These are phyloP conservation scores for Leptomonas pyrrhocoris DNA, from an alignment of 208 protist genomes.

Conservation along the genomic window DNA sequence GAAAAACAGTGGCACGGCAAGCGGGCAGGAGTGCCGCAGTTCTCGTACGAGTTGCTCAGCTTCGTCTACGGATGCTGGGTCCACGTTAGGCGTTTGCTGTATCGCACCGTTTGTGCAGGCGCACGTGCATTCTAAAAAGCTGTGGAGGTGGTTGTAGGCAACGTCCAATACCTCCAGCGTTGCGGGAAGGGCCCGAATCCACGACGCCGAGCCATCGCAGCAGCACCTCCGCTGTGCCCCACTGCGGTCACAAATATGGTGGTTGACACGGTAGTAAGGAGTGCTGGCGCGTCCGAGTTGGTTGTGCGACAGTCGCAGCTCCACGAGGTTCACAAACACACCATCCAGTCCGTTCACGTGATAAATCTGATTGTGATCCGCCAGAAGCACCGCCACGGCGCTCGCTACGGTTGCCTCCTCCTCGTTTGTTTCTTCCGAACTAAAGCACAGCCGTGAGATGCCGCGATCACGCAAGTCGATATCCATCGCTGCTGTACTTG, in stretches of 20 bases:
- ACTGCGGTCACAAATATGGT: not conserved
- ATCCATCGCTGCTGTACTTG: slow-evolving; percentile 47
- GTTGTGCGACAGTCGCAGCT: slow-evolving; percentile 76
- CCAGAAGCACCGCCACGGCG: slow-evolving; percentile 40
- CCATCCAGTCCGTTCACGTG: slow-evolving; percentile 53
- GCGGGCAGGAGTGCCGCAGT: slow-evolving; percentile 59
- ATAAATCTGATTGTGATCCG: slow-evolving; percentile 62
- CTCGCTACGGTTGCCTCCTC: slow-evolving; percentile 67
- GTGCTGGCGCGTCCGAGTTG: slow-evolving; percentile 46
- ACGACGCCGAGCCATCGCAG: slow-evolving; percentile 54
- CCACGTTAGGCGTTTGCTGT: no score
- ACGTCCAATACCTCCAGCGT: slow-evolving; percentile 73
- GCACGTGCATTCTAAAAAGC: slow-evolving; percentile 61
- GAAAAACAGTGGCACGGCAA: slow-evolving; percentile 70
- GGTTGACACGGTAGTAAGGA: slow-evolving; percentile 23
- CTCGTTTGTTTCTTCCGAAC: slow-evolving; percentile 26
- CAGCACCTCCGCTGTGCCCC: not conserved
- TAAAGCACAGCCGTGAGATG: slow-evolving; percentile 77
- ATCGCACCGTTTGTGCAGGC: not conserved
- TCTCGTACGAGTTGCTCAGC: slow-evolving; percentile 13
- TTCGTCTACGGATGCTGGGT: not conserved
- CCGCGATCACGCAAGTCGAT: slow-evolving; percentile 69
- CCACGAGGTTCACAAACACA: slow-evolving; percentile 61
- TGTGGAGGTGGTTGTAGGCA: slow-evolving; percentile 67
- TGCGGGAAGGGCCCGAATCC: slow-evolving; percentile 63